Conservation (phyloP, 495 filamentous ascomycete species). For the Articulospora tetracladia region DNA sequence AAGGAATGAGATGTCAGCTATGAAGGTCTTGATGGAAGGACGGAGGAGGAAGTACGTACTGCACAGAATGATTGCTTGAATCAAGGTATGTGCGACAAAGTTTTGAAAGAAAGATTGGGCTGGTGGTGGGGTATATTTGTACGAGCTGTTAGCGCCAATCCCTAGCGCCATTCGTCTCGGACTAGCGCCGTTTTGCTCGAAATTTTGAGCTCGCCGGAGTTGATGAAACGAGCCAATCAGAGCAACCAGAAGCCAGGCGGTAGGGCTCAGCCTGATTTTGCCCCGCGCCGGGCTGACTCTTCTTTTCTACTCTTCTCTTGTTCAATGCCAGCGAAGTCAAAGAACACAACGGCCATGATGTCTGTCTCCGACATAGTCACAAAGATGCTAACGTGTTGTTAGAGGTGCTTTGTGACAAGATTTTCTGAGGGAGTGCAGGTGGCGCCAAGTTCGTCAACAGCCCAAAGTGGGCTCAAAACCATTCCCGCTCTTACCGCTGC, state of each 20-base stretch:
- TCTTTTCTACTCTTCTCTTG: too few relatives aligned
- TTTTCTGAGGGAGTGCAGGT: too few relatives aligned
- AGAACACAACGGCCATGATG: too few relatives aligned
- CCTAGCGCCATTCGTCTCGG: too few relatives aligned
- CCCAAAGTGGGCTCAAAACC: not conserved
- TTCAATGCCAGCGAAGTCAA: too few relatives aligned
- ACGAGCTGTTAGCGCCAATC: not conserved
- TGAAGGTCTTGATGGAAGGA: slow-evolving; percentile 1
- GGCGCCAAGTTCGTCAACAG: not conserved
- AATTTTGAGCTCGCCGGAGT: not conserved
- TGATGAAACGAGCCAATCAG: not conserved
- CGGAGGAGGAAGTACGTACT: slow-evolving; percentile 15
- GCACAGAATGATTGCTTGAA: slow-evolving; percentile 30
- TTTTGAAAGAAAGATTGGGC: not conserved
- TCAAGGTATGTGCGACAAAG: slow-evolving; percentile 25
- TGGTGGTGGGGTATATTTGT: not conserved
- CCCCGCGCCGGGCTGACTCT: not conserved
- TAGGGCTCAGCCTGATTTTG: not conserved
- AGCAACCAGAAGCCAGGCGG: not conserved
- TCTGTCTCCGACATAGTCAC: too few relatives aligned
- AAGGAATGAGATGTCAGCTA: slow-evolving; percentile 4
- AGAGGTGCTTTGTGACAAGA: too few relatives aligned
- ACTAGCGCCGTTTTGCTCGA: too few relatives aligned
- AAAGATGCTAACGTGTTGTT: too few relatives aligned
- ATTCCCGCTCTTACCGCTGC: not conserved